Percentiles rank a stretch among this genome's conserved stretches.
Evolutionary conservation across 2,329 filamentous ascomycete genomes (phyloP).

Genomic region (Periglandula ipomoeae): DNA sequence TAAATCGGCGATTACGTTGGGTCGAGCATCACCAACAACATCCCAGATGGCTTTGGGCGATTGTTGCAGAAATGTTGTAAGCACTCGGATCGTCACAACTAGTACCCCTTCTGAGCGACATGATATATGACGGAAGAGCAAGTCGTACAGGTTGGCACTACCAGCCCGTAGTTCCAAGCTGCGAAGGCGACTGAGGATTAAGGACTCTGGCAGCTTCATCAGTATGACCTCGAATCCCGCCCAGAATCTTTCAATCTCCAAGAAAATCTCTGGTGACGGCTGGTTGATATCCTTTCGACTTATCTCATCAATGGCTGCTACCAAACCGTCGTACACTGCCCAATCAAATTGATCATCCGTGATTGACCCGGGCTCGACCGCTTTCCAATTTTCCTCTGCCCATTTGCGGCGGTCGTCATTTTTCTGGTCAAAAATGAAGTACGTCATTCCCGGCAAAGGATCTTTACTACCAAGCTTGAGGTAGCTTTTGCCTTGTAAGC

Average conservation of each 20-base stretch:
- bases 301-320: constrained; percentile 55
- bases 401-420: constrained; percentile 47
- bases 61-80: constrained; percentile 64
- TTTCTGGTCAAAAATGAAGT: constrained; percentile 60
- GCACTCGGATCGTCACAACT: constrained; percentile 58
- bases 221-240: constrained; percentile 65
- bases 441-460: constrained; percentile 73
- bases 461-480: constrained; percentile 64
- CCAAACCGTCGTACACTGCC: constrained; percentile 68
- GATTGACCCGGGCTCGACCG: constrained; percentile 49
- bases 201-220: constrained; percentile 59
- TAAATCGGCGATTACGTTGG: constrained; percentile 73
- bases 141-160: constrained; percentile 55
- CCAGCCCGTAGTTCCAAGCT: constrained; percentile 60
- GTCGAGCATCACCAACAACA: constrained; percentile 71
- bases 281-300: constrained; percentile 34
- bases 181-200: constrained; percentile 70
- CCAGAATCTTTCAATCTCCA: constrained; percentile 66
- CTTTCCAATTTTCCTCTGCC: constrained; percentile 30
- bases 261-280: constrained; percentile 24
- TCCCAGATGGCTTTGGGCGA: constrained; percentile 81
- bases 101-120: constrained; percentile 50
- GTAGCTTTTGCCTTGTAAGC: constrained; percentile 63
- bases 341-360: constrained; percentile 74
- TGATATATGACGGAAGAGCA: constrained; percentile 46